Base-by-base conservation (phyloP, 192 early-diverging fungal species). In the Backusella tarrabulga region DNA sequence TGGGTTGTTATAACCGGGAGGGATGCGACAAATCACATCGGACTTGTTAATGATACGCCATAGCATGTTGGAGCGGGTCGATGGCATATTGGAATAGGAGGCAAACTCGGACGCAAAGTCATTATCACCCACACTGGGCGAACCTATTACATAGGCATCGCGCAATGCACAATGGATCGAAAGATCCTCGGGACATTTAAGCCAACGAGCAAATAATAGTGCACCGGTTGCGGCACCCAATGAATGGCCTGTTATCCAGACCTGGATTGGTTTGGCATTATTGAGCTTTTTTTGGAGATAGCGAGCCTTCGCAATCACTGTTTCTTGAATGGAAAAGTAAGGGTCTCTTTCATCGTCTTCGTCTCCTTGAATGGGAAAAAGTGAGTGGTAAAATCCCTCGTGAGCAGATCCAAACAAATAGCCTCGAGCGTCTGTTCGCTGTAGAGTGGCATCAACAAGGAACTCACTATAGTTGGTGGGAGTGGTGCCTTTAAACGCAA, bases 161-260 rank as follows among this genome's bases (percentile, higher is more conserved):
- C 85, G 81, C 11, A 88, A 21, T 19, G 76, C 4, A 29, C 78
- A 63, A n/a, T 76, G n/a, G 7, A 71, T 68, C 2, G 73, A 29
- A 14, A 67, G 74, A 23, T 68, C 70, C 29, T 75, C 67, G 2
- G 85, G 72, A 4, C 77, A 78, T 74, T 86, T 77, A 32, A 88
- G 75, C 60, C 82, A 83, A 3, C 86, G 75, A 6, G 84, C 79
- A 80, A 85, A 85, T 2, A 84, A 76, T 19, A 88, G 68, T 3
- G 80, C 76, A 2, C 83, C 79, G 23, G 87, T 69, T 0, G 86
- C 88, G 19, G 80, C 84, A 23, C 88, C 88, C 11, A 89, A 71
- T 15, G 88, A 89, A 72, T 89, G 88, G 4, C 88, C 88, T 4
- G 88, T 86, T 8, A 89, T 67, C 85, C 87, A 89, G 4, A 89